A percentile compares a stretch with the other conserved stretches of the same genome.
phyloP scores from a whole-genome alignment of 352 stramenopile genomes.

The Globisporangium nodosum region DNA sequence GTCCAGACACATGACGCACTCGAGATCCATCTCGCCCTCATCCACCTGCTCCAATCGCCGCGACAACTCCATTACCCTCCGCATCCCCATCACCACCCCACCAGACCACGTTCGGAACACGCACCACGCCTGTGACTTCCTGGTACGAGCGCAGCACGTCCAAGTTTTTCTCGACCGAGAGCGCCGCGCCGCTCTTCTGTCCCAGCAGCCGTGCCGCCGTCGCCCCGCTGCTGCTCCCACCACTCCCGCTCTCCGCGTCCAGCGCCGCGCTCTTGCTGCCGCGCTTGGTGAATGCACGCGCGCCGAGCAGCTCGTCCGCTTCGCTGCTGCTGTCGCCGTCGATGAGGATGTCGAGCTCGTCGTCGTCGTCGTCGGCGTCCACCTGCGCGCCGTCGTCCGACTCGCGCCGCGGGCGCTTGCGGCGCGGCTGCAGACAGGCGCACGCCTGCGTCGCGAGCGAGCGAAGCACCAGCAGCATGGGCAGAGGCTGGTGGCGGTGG shows the following conservation, averaged over 20 bases:
- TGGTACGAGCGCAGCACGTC: constrained; percentile 69
- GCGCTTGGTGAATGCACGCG: constrained; percentile 12
- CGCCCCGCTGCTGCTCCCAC: background rate
- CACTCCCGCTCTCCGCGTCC: background rate
- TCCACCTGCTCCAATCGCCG: constrained; percentile 29
- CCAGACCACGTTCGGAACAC: background rate
- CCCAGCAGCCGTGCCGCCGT: constrained; percentile 7
- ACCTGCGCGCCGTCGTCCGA: constrained; percentile 38
- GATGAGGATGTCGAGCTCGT: constrained; percentile 37
- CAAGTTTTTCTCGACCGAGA: constrained; percentile 24
- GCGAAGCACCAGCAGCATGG: constrained; percentile 2
- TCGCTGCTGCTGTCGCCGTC: constrained; percentile 16
- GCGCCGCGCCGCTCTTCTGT: constrained; percentile 2
- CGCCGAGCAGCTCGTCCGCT: constrained; percentile 7
- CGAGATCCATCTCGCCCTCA: constrained; percentile 57
- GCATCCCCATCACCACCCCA: background rate
- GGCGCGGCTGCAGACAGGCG: constrained; percentile 65
- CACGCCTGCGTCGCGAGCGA: constrained; percentile 64
- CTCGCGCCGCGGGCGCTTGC: constrained; percentile 47
- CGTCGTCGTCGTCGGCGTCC: constrained; percentile 15
- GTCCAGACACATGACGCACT: constrained; percentile 87
- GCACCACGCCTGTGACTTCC: constrained; percentile 46
- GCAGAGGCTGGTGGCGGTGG: too few species aligned
- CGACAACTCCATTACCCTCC: background rate
- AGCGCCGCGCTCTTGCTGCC: constrained; percentile 9